Conservation (phyloP, 148 eudicot genomes). For the Persicaria tinctoria region DNA sequence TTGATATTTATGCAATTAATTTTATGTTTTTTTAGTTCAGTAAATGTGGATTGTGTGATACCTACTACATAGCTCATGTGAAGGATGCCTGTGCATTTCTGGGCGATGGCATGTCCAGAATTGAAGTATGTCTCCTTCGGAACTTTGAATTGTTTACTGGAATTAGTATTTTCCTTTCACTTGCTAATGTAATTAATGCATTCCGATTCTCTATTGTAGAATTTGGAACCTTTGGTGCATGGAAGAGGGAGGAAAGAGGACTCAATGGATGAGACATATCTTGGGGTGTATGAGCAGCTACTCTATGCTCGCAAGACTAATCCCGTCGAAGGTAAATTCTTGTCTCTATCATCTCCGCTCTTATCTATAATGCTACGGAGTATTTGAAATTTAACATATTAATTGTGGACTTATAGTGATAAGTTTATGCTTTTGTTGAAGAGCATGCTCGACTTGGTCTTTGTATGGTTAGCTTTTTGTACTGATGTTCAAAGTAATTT, state of each 20-base stretch:
- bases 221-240: conserved; percentile 69
- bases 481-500: neutral
- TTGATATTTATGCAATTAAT: neutral
- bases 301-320: conserved; percentile 83
- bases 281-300: conserved; percentile 73
- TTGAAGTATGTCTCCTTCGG: conserved; percentile 48
- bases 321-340: conserved; percentile 63
- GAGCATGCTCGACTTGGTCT: neutral
- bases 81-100: conserved; percentile 93
- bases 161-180: neutral
- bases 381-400: neutral
- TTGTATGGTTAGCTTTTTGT: neutral
- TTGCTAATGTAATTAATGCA: neutral
- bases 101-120: conserved; percentile 96
- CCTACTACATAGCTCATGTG: conserved; percentile 92
- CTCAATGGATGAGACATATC: conserved; percentile 72
- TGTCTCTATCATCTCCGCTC: neutral
- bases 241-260: conserved; percentile 81
- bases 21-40: conserved; percentile 26
- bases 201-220: conserved; percentile 28
- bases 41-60: conserved; percentile 82
- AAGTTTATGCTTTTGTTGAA: neutral
- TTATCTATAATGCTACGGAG: too few relatives aligned
- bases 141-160: neutral
- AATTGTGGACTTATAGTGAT: neutral